Evolutionary conservation across 2,329 filamentous ascomycete genomes (phyloP), one percentile per base, ranked within the genome.

Genomic region (Volutella citrinella): DNA sequence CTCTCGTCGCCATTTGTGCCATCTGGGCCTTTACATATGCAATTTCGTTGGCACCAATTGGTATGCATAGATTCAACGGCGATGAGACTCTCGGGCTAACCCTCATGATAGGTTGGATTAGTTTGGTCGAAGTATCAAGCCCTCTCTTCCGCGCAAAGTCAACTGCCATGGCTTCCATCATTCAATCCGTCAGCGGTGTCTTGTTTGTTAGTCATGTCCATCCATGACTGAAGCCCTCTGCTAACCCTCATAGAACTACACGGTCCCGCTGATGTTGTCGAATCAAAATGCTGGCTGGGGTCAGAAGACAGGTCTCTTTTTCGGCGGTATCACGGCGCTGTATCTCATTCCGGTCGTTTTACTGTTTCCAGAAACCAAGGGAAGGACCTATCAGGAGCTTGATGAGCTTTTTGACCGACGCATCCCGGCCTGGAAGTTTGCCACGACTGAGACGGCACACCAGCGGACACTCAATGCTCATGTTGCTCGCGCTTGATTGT

Each of bases 341-440:
- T 40, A 40, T 16, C 30, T 43, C 4, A 20, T 40, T 8, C 37
- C 37, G 5, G 21, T 19, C 10, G 11, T 51, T 5, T 19, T 45
- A 10, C 38, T 38, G 11, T n/a, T n/a, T n/a, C 48, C 46, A 3
- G 46, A 51, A 27, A 44, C 42, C 10, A 49, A 49, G 33, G 46
- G 48, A n/a, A 30, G 48, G 4, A 49, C 48, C 8, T 51, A 49
- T 17, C 14, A 38, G 13, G 48, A 49, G 25, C 19, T 51, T 4
- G 46, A 49, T 23, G 46, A 51, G 29, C 36, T 51, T 7, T 49
- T 48, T 19, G 42, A 49, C 19, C 32, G 35, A 3, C 21, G 30
- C 3, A 26, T 51, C 12, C 45, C 48, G 2, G 46, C 46, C 5
- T 46, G 45, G 45, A 47, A 30, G 29, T 51, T 40, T 26, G 37